A percentile compares a stretch with the other conserved stretches of the same genome.
Evolutionary conservation across 148 eudicot genomes (phyloP).

Genomic region (Beta vulgaris): DNA sequence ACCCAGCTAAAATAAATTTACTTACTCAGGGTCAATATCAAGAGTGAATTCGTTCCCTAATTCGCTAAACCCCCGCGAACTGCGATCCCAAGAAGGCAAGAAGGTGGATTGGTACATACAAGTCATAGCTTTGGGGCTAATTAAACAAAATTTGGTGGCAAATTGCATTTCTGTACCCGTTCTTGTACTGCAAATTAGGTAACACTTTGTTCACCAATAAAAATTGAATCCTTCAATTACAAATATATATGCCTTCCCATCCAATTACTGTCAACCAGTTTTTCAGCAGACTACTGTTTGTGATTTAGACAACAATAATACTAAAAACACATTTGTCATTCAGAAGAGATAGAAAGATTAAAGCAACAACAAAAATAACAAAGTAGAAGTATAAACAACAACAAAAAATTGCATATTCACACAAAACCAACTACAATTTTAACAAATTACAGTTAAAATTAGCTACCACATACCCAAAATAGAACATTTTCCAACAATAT

Average conservation of each 20-base stretch:
- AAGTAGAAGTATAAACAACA: neutral
- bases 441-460: neutral
- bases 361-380: neutral
- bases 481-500: neutral
- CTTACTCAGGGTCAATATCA: neutral
- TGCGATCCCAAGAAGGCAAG: too few relatives aligned
- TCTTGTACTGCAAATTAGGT: too few relatives aligned
- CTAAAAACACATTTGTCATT: neutral
- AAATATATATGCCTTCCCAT: neutral
- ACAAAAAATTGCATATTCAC: neutral
- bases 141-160: too few relatives aligned
- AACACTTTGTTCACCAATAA: neutral
- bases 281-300: neutral
- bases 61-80: too few relatives aligned
- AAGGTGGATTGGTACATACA: neutral
- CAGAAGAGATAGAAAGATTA: neutral
- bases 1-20: neutral
- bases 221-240: neutral
- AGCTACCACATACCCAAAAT: neutral
- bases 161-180: too few relatives aligned
- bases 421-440: constrained; percentile 15
- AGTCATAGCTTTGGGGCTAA: too few relatives aligned
- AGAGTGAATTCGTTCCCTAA: too few relatives aligned
- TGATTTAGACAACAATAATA: neutral
- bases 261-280: neutral